These are phyloP conservation scores for Komagataella ulmi DNA, from an alignment of 805 yeast genomes.

Conservation along the genomic window DNA sequence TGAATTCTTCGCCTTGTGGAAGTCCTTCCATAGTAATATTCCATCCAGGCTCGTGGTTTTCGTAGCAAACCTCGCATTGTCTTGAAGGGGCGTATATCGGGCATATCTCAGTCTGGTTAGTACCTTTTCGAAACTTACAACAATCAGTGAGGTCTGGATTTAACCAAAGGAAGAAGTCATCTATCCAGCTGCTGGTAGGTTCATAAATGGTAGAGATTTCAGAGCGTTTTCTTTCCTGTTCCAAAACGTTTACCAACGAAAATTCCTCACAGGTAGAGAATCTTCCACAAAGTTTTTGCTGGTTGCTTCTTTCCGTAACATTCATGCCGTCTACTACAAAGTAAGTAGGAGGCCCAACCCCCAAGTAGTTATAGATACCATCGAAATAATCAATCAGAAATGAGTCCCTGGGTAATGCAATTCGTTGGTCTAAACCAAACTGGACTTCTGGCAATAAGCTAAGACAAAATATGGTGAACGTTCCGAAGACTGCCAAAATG, in stretches of 20 bases:
- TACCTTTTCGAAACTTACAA: conserved; percentile 53
- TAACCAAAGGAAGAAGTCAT: conserved; percentile 76
- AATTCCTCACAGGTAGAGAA: conserved; percentile 72
- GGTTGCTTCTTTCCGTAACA: conserved; percentile 45
- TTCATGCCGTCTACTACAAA: conserved; percentile 65
- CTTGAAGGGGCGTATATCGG: conserved; percentile 53
- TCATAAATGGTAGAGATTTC: conserved; percentile 55
- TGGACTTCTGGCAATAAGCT: conserved; percentile 54
- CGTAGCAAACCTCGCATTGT: conserved; percentile 63
- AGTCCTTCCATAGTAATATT: conserved; percentile 67
- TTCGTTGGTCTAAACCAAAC: conserved; percentile 79
- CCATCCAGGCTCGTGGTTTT: conserved; percentile 46
- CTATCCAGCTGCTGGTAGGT: conserved; percentile 88
- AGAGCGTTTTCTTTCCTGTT: conserved; percentile 68
- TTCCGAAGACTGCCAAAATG: conserved; percentile 39
- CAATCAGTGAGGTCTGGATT: conserved; percentile 83
- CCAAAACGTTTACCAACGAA: conserved; percentile 70
- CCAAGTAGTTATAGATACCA: conserved; percentile 58
- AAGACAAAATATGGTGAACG: conserved; percentile 58
- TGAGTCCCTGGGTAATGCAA: conserved; percentile 77
- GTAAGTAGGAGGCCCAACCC: conserved; percentile 87
- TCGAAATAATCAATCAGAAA: conserved; percentile 72
- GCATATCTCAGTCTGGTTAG: conserved; percentile 42
- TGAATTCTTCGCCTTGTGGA: conserved; percentile 60
- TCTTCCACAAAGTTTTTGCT: conserved; percentile 73